Evolutionary conservation across 345 rosid genomes (phyloP).

Genomic region (Euphorbia lathyris): DNA sequence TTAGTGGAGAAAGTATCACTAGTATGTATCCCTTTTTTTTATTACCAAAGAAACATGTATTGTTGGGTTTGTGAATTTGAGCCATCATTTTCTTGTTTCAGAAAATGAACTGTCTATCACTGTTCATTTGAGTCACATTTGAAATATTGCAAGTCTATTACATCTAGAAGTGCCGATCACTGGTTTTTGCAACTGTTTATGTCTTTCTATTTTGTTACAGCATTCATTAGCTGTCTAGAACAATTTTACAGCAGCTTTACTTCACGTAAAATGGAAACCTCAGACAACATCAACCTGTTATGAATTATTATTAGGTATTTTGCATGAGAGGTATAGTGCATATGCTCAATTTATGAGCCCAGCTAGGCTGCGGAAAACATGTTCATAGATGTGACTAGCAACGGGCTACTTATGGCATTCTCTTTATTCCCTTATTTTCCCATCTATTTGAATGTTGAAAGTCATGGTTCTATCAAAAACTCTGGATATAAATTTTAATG

Average conservation of each 20-base stretch:
- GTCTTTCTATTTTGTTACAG: background rate
- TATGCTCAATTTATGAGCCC: background rate
- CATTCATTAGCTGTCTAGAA: background rate
- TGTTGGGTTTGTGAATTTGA: background rate
- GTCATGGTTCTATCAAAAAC: background rate
- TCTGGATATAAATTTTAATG: background rate
- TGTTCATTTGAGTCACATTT: background rate
- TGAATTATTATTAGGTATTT: background rate
- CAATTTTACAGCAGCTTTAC: background rate
- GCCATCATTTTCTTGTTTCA: background rate
- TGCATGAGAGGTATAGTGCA: conserved; percentile 2
- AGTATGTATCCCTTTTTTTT: conserved; percentile 38
- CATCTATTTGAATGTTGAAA: background rate
- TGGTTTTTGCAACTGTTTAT: background rate
- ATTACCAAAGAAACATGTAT: background rate
- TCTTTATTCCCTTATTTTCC: background rate
- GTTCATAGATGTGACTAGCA: background rate
- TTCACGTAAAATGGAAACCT: background rate
- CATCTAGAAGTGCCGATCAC: background rate
- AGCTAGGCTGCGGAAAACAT: background rate
- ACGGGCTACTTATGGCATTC: background rate
- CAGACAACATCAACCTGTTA: background rate
- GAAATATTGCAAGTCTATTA: background rate
- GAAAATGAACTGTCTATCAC: background rate
- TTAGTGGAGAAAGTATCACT: conserved; percentile 47